Evolutionary conservation across 768 basidiomycete genomes (phyloP).

Genomic region (Ramaria sp.): DNA sequence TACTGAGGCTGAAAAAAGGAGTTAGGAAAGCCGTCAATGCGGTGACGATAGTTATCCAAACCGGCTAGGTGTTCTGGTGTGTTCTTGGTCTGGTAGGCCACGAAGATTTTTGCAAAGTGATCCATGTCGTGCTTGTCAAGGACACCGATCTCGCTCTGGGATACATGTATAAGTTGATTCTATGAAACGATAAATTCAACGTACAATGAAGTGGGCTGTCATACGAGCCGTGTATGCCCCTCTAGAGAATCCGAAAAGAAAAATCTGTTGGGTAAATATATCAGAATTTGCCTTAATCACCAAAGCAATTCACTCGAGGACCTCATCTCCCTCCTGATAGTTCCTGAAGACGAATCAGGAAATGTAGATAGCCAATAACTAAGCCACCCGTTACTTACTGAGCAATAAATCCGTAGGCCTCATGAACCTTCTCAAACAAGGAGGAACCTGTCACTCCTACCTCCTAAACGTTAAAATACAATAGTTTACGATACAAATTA

Average conservation of each 20-base stretch:
- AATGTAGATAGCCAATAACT: background rate
- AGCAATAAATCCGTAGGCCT: constrained; percentile 68
- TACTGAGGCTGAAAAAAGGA: background rate
- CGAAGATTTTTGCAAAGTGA: constrained; percentile 52
- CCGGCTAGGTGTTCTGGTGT: constrained; percentile 36
- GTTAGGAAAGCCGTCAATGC: background rate
- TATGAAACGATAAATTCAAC: background rate
- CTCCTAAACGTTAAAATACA: background rate
- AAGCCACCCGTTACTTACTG: constrained; percentile 36
- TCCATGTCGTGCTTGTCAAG: constrained; percentile 65
- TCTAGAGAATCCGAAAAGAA: constrained; percentile 68
- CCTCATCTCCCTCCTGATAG: constrained; percentile 63
- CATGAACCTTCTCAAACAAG: constrained; percentile 60
- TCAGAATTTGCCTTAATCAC: background rate
- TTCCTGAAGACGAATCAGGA: constrained; percentile 32
- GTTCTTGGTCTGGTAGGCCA: constrained; percentile 49
- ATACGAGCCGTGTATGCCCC: constrained; percentile 71
- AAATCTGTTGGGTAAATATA: constrained; percentile 38
- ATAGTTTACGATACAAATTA: background rate
- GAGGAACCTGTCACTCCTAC: constrained; percentile 54
- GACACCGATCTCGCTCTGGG: constrained; percentile 59
- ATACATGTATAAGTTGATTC: background rate
- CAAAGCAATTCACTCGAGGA: constrained; percentile 14
- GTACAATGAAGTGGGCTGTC: constrained; percentile 59
- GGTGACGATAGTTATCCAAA: constrained; percentile 14